Evolutionary conservation across 257 asterid species (phyloP).

Genomic region (Jacaranda mimosifolia): DNA sequence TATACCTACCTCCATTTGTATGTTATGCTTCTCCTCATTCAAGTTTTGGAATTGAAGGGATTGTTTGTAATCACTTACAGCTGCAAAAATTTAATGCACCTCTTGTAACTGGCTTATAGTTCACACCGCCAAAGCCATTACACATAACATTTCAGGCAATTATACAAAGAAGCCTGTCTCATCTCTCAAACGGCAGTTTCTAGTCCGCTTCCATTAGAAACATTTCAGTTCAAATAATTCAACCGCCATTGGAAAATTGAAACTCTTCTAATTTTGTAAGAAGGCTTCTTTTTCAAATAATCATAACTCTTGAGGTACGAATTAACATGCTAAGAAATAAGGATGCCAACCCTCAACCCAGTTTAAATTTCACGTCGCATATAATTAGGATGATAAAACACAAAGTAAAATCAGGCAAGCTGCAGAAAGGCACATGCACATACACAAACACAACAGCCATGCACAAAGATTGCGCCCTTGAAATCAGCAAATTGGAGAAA

Average conservation of each 20-base stretch:
- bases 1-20: slow-evolving; percentile 84
- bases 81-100: slow-evolving; percentile 51
- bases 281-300: not conserved
- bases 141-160: not conserved
- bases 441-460: slow-evolving; percentile 7
- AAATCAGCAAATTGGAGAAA: not conserved
- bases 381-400: slow-evolving; percentile 10
- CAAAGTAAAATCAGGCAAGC: slow-evolving; percentile 22
- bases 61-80: slow-evolving; percentile 93
- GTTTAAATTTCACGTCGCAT: too few species aligned
- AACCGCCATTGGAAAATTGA: not conserved
- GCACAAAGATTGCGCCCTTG: slow-evolving; percentile 9
- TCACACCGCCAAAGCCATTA: slow-evolving; percentile 10
- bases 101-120: slow-evolving; percentile 24
- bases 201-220: not conserved
- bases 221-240: slow-evolving; percentile 15
- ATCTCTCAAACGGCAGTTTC: not conserved
- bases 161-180: slow-evolving; percentile 7
- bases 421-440: not conserved
- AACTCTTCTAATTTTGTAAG: not conserved
- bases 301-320: not conserved
- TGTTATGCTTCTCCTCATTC: slow-evolving; percentile 96
- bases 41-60: slow-evolving; percentile 95
- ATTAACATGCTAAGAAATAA: too few species aligned
- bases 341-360: too few species aligned